These are phyloP conservation scores for Kitagawia praeruptora DNA, from an alignment of 129 eudicot genomes.

Conservation along the genomic window DNA sequence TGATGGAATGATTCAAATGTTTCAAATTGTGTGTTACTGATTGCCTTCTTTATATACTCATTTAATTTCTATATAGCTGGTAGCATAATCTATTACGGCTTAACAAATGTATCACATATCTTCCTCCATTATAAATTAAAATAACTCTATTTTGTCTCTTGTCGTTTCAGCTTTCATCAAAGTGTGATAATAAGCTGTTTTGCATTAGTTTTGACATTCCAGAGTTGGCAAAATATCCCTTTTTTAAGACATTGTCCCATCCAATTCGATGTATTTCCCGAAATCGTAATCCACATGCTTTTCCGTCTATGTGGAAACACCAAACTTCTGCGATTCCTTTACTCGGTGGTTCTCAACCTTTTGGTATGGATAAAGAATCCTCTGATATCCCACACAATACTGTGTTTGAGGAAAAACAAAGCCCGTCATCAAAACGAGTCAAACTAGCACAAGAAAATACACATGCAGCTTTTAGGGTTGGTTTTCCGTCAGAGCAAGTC, in stretches of 20 bases:
- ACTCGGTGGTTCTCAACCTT: constrained; percentile 34
- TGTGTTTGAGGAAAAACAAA: constrained; percentile 58
- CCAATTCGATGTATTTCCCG: constrained; percentile 75
- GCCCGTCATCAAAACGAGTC: constrained; percentile 69
- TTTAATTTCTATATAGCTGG: not conserved
- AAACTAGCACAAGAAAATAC: constrained; percentile 63
- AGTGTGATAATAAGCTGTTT: constrained; percentile 73
- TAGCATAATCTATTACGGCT: not conserved
- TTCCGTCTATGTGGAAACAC: constrained; percentile 48
- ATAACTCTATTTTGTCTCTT: constrained; percentile 3
- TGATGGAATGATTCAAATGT: not conserved
- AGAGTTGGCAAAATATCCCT: constrained; percentile 46
- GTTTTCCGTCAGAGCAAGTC: constrained; percentile 25
- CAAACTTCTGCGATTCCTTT: constrained; percentile 37
- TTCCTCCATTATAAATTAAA: constrained; percentile 8
- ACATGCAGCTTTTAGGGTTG: constrained; percentile 22
- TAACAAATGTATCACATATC: constrained; percentile 8
- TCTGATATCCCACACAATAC: constrained; percentile 34
- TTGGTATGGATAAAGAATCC: constrained; percentile 38
- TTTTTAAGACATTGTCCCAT: constrained; percentile 46
- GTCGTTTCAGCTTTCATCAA: constrained; percentile 69
- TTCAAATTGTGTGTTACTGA: not conserved
- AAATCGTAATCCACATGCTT: constrained; percentile 28
- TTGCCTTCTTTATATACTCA: not conserved
- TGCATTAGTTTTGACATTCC: constrained; percentile 50